Evolutionary conservation across 2,329 filamentous ascomycete species (phyloP).

Genomic region (Fragosphaeria purpurea): DNA sequence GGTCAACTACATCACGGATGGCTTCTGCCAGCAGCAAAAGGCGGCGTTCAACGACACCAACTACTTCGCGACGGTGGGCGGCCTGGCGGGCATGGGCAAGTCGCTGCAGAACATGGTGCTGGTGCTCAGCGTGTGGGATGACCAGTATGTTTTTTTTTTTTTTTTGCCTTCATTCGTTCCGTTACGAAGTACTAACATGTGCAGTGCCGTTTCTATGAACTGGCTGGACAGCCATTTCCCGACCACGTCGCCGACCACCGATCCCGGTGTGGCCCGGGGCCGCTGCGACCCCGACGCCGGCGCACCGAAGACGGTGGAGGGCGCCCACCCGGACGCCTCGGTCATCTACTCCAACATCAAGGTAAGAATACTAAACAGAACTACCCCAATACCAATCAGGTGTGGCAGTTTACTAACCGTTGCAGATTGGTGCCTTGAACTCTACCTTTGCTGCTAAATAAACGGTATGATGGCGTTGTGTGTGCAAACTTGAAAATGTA

Average conservation of each 20-base stretch:
- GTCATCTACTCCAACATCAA: slow-evolving; percentile 42
- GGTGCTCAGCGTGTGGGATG: slow-evolving; percentile 37
- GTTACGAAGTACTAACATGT: too few species aligned
- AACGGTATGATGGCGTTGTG: not conserved
- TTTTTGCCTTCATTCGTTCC: not conserved
- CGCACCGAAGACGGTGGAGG: slow-evolving; percentile 33
- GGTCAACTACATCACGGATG: slow-evolving; percentile 33
- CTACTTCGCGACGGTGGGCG: slow-evolving; percentile 39
- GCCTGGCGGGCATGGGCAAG: slow-evolving; percentile 42
- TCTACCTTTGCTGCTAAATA: slow-evolving; percentile 27
- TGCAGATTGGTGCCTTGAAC: slow-evolving; percentile 30
- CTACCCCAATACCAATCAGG: too few species aligned
- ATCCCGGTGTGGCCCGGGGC: slow-evolving; percentile 36
- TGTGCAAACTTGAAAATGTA: not conserved
- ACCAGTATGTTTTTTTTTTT: slow-evolving; percentile 26
- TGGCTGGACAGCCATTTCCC: slow-evolving; percentile 55
- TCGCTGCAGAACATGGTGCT: slow-evolving; percentile 23
- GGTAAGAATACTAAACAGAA: slow-evolving; percentile 5
- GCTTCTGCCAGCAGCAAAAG: slow-evolving; percentile 48
- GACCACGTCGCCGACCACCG: slow-evolving; percentile 22
- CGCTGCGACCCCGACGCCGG: slow-evolving; percentile 36
- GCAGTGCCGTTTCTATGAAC: slow-evolving; percentile 38
- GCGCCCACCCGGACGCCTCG: slow-evolving; percentile 27
- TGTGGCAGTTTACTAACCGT: not conserved
- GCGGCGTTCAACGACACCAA: slow-evolving; percentile 39